Evolutionary conservation across 257 asterid species (phyloP), one percentile per base, ranked within the genome.

Genomic region (Nyctanthes arbortristis): DNA sequence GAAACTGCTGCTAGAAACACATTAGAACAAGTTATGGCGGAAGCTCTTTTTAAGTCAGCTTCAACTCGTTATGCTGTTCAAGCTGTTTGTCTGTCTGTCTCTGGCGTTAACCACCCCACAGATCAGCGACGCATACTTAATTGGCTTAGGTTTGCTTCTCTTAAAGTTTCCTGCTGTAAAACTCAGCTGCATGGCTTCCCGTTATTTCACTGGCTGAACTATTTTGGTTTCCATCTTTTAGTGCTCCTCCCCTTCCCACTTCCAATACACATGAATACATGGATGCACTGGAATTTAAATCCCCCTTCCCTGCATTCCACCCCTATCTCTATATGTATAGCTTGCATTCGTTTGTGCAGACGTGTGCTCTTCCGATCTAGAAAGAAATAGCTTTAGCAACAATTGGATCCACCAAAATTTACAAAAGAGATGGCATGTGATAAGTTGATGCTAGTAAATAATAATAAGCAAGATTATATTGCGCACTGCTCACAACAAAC

Each of bases 1-100:
- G 96, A 90, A 90, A 73, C 82, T 40, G 89, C 88, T n/a, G 95
- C 96, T 49, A 85, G 88, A 71, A 88, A 86, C 76, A 85, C 89
- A 49, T 63, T 90, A 60, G 95, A 90, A 85, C 82, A 76, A 78
- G 93, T 87, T 25, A 90, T 90, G 96, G 93, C 91, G 13, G 88
- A 88, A 73, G 96, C 93, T 57, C 95, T 88, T 69, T 81, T 81
- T 56, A 84, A 76, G 77, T 82, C 95, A 55, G 82, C 79, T 65
- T 81, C 87, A 24, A 75, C 95, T 37, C 91, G 91, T 39, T 79
- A 86, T 63, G 73, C 84, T 65, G 96, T 88, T 32, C 87, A 79
- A 69, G 96, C 93, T 64, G 92, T 90, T 77, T 90, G 96, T 73
- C 91, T 90, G 75, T 89, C 95, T 16, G 93, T 87, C 27, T 78